Base-by-base conservation (phyloP, 176 grass and related monocot genomes). In the Triticum dicoccoides region DNA sequence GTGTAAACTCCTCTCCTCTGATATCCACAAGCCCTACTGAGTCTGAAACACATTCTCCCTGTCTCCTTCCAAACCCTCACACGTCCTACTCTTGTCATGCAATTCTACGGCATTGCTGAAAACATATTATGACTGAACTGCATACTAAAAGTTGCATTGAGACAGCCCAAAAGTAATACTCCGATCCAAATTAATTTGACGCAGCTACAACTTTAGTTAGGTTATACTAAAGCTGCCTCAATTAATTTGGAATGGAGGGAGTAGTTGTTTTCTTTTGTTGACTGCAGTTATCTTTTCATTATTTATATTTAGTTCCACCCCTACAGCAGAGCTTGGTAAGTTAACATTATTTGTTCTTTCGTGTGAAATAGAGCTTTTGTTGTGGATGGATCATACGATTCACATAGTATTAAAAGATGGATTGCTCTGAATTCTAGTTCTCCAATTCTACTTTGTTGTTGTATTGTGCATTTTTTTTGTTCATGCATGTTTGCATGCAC, bases 361-460 rank as follows among this genome's bases (percentile, higher is more conserved):
- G 33, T 33, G 61, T 73, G 67, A 86, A 86, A 58, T 65, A 32
- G 29, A 63, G 4, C 35, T 80, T 87, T 81, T 15, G 71, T 35
- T 87, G 52, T 15, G 44, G 70, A 68, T 68, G 34, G 12, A 58
- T 34, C 47, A 18, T 87, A 77, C 42, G 33, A 58, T 65, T 68
- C 8, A 25, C 6, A 11, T 37, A 39, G 23, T 33, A 45, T 44
- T 17, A 69, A 33, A 33, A 12, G 11, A 9, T 34, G 47, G 20
- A 21, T 27, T 45, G 49, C 8, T 39, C 63, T 78, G 37, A 69
- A 78, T 61, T 82, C 34, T 59, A 88, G 73, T 69, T 13, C 27
- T 27, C 33, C 8, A 77, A 59, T 83, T 49, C 5, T 54, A 18
- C 30, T 32, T 76, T 59, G 23, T 49, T 76, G 58, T 56, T 66